Base-by-base conservation (phyloP, 176 grass and related monocot species). In the Cocos nucifera region DNA sequence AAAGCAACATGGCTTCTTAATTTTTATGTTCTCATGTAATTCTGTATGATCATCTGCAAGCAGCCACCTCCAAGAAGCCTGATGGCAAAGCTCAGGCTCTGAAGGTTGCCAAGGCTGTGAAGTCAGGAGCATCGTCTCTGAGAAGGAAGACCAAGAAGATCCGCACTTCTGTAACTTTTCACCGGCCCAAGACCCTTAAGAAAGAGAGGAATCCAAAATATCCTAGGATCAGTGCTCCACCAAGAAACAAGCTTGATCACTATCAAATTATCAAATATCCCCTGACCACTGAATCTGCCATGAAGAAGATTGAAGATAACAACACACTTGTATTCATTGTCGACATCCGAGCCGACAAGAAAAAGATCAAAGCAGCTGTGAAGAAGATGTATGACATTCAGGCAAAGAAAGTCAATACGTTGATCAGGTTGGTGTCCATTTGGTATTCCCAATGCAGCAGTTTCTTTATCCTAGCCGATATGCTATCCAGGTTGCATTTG, bases 381-480 rank as follows among this genome's bases (percentile, higher is more conserved):
- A 62, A 62, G 17, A 62, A 62, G 30, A 62, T 62, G 60, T 62
- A 62, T 21, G 60, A 62, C 30, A 62, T 62, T 49, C 60, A 62
- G 29, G 60, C 60, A 12, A 62, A 62, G 60, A 62, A 62, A 62
- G 60, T 62, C 19, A 62, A 62, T 62, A 62, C 60, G 21, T 6
- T 62, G 30, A 62, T 62, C 60, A 62, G 60, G 32, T 62, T 19
- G 15, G 60, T 44, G 20, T 10, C 12, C 9, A 49, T 20, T 7
- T 19, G 28, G 17, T 6, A 19, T 39, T 44, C 35, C 30, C 4
- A 20, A 10, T 26, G 30, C 15, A 22, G 5, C 32, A 44, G 35
- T 44, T 44, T 35, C 32, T 10, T 44, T 44, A 44, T 44, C 35
- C 35, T 6, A 44, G 0, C 35, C 35, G 14, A 44, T 44, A 44